phyloP scores from a whole-genome alignment of 2,329 filamentous ascomycete genomes.

The Rhinocladiella similis region DNA sequence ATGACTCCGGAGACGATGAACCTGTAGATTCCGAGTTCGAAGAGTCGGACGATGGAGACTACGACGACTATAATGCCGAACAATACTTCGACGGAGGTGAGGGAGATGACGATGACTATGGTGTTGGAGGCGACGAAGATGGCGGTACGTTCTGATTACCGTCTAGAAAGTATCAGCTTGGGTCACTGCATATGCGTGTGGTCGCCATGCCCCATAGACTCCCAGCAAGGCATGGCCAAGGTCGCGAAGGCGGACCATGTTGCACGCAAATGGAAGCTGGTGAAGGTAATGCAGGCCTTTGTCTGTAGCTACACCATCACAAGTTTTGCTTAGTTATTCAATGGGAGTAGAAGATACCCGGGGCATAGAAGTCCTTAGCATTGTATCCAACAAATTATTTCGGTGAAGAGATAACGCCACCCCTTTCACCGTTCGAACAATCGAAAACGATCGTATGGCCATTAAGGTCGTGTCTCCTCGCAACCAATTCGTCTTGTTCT shows the following conservation, averaged over 20 bases:
- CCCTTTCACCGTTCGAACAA: too few relatives aligned
- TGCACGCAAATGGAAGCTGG: background rate
- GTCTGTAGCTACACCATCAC: background rate
- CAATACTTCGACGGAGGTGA: conserved; percentile 65
- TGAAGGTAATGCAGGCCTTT: background rate
- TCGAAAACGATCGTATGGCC: too few relatives aligned
- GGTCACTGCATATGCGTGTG: too few relatives aligned
- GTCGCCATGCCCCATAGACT: too few relatives aligned
- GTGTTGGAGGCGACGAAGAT: conserved; percentile 52
- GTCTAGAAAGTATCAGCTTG: background rate
- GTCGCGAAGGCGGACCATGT: background rate
- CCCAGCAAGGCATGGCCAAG: too few relatives aligned
- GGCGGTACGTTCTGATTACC: conserved; percentile 11
- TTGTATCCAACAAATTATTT: too few relatives aligned
- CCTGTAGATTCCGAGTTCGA: conserved; percentile 61
- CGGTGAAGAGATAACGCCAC: too few relatives aligned
- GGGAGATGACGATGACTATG: conserved; percentile 54
- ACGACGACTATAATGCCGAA: conserved; percentile 64
- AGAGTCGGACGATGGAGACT: conserved; percentile 59
- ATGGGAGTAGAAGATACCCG: background rate
- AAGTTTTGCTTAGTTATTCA: background rate
- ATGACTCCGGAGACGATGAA: conserved; percentile 52
- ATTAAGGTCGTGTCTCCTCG: too few relatives aligned
- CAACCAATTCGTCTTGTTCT: too few relatives aligned
- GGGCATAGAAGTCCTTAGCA: background rate